Percentiles rank a stretch among this genome's conserved stretches.
phyloP scores from a whole-genome alignment of 78 protist genomes.

The Diacronema lutheri region DNA sequence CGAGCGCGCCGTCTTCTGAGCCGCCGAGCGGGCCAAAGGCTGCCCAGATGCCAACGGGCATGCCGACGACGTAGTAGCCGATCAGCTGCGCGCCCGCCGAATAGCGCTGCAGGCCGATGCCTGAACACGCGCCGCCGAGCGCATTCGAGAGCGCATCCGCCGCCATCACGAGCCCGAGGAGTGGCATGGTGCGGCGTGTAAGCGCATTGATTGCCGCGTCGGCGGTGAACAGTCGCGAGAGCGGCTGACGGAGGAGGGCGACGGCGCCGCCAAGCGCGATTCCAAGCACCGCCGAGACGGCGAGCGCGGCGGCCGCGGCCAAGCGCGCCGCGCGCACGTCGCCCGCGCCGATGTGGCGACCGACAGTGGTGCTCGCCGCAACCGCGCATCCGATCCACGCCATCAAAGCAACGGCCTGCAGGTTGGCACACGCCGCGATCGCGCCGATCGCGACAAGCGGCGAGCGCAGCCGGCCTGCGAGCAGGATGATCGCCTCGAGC shows the following conservation, averaged over 20 bases:
- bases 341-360: neutral
- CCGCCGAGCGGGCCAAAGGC: neutral
- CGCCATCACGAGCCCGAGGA: neutral
- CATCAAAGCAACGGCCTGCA: neutral
- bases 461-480: neutral
- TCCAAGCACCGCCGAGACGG: neutral
- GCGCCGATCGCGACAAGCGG: neutral
- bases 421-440: too few species aligned
- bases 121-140: neutral
- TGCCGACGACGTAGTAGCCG: neutral
- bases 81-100: neutral
- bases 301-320: neutral
- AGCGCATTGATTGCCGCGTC: neutral
- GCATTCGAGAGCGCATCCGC: neutral
- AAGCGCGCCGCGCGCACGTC: neutral
- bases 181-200: neutral
- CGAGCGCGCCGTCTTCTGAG: neutral
- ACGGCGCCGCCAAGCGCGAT: too few species aligned
- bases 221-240: neutral
- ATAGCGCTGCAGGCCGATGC: neutral
- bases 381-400: slow-evolving; percentile 13
- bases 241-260: neutral
- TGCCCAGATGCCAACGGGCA: neutral
- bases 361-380: neutral
- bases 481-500: neutral